Percentiles rank a stretch among this genome's conserved stretches.
Evolutionary conservation across 805 yeast species (phyloP).

Genomic region (Grigorovia humatica): DNA sequence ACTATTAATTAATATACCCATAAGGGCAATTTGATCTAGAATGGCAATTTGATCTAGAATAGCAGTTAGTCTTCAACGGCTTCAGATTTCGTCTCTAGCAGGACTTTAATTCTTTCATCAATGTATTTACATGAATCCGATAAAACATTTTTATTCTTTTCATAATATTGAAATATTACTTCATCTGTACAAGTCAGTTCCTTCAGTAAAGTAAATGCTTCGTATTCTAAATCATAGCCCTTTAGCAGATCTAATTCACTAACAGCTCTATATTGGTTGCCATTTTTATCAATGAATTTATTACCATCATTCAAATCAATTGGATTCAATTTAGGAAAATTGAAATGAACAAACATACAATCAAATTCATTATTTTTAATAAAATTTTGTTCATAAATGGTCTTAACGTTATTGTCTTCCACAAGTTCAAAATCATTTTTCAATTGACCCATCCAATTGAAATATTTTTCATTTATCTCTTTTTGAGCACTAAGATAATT

Average conservation of each 20-base stretch:
- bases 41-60: too few relatives aligned
- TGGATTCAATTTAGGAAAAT: slow-evolving; percentile 33
- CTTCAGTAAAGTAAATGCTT: slow-evolving; percentile 2
- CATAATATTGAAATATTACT: slow-evolving; percentile 6
- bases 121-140: slow-evolving; percentile 19
- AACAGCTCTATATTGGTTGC: slow-evolving; percentile 10
- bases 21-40: too few relatives aligned
- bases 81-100: slow-evolving; percentile 15
- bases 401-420: neutral
- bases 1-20: too few relatives aligned
- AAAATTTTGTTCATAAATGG: neutral
- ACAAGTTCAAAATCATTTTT: neutral
- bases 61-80: slow-evolving; percentile 5
- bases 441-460: neutral
- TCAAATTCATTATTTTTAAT: slow-evolving; percentile 5
- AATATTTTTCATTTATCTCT: slow-evolving; percentile 1
- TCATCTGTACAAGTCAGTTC: slow-evolving; percentile 3
- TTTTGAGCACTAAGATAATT: slow-evolving; percentile 10
- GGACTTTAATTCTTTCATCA: slow-evolving; percentile 11
- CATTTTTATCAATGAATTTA: slow-evolving; percentile 13
- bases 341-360: slow-evolving; percentile 32
- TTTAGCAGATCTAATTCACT: slow-evolving; percentile 9
- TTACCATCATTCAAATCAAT: slow-evolving; percentile 12
- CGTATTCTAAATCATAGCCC: slow-evolving; percentile 20
- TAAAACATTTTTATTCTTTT: slow-evolving; percentile 6